Conservation (phyloP, 163 green algal species). For the Smithsoniella earleae region DNA sequence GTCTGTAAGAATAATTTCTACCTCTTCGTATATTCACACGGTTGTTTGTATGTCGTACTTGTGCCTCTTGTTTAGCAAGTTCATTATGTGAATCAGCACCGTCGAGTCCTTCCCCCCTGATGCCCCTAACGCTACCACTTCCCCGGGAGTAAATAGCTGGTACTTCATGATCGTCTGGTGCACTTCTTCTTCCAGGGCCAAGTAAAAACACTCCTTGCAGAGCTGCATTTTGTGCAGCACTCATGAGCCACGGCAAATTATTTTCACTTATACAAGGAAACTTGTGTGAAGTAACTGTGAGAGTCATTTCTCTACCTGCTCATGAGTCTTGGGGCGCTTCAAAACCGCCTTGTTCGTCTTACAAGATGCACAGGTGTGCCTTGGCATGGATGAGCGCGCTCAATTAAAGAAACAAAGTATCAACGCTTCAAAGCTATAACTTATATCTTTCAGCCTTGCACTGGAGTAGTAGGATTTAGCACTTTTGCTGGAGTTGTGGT, state of each 20-base stretch:
- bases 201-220: slow-evolving; percentile 87
- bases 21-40: too few species aligned
- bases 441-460: too few species aligned
- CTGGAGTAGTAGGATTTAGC: too few species aligned
- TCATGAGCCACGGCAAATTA: too few species aligned
- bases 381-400: too few species aligned
- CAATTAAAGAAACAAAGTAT: too few species aligned
- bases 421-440: too few species aligned
- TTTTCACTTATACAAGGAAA: neutral
- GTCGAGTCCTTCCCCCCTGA: slow-evolving; percentile 94
- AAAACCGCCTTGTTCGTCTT: slow-evolving; percentile 46
- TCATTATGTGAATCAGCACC: slow-evolving; percentile 90
- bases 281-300: neutral
- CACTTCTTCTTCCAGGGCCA: slow-evolving; percentile 81
- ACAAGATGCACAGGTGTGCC: slow-evolving; percentile 33
- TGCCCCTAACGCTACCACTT: slow-evolving; percentile 81
- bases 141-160: slow-evolving; percentile 69
- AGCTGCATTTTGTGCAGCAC: slow-evolving; percentile 57
- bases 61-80: slow-evolving; percentile 77
- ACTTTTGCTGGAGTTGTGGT: too few species aligned
- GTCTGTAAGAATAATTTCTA: too few species aligned
- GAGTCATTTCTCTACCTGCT: slow-evolving; percentile 45
- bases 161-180: slow-evolving; percentile 74
- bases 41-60: too few species aligned
- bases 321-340: slow-evolving; percentile 65